Conservation (phyloP, 495 filamentous ascomycete species). For the Talaromyces proteolyticus region DNA sequence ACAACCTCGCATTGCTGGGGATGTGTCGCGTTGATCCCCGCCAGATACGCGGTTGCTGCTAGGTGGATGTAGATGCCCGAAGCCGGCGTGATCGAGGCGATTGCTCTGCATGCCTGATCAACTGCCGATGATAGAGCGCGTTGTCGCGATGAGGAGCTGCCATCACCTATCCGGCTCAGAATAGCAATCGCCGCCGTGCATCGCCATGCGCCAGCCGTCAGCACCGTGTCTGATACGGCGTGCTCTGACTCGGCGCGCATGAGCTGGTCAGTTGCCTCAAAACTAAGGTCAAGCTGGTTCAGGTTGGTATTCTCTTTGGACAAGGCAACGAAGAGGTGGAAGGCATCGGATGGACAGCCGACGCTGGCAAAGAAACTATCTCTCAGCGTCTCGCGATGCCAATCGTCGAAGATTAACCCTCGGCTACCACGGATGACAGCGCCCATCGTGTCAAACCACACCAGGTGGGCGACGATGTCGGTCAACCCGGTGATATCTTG, state of each 20-base stretch:
- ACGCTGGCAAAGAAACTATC: constrained; percentile 22
- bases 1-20: constrained; percentile 18
- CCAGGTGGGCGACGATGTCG: constrained; percentile 23
- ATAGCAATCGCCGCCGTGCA: constrained; percentile 21
- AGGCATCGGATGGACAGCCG: constrained; percentile 24
- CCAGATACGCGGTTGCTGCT: constrained; percentile 19
- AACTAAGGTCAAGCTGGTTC: constrained; percentile 11
- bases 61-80: constrained; percentile 25
- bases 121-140: constrained; percentile 14
- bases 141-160: neutral
- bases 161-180: constrained; percentile 10
- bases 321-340: constrained; percentile 20
- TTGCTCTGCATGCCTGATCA: constrained; percentile 16
- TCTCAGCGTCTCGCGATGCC: constrained; percentile 22
- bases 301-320: constrained; percentile 10
- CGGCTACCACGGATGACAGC: constrained; percentile 15
- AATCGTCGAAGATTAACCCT: constrained; percentile 24
- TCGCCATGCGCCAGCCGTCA: constrained; percentile 19
- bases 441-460: constrained; percentile 28
- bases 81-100: constrained; percentile 14
- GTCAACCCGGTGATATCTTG: constrained; percentile 16
- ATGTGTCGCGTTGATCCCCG: constrained; percentile 15
- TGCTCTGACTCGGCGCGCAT: constrained; percentile 7
- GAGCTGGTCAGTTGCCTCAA: constrained; percentile 18
- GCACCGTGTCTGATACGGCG: constrained; percentile 10